Evolutionary conservation across 1,284 basidiomycete species (phyloP).

Genomic region (Farysia itapuensis): DNA sequence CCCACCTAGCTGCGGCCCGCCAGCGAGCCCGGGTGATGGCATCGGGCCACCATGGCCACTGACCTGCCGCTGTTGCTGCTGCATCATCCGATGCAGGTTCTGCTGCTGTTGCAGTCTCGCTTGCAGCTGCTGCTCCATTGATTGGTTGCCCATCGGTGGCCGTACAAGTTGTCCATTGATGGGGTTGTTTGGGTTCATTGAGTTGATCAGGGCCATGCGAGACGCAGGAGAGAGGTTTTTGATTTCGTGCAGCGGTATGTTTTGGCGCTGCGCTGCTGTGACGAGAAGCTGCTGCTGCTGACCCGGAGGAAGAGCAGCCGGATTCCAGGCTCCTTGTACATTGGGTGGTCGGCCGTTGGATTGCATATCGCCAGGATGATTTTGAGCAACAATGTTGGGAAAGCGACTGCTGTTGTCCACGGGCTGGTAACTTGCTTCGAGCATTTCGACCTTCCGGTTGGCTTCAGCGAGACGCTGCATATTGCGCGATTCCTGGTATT

Average conservation of each 20-base stretch:
- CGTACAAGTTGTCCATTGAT: slow-evolving; percentile 29
- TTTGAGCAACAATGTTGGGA: slow-evolving; percentile 35
- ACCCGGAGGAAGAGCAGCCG: slow-evolving; percentile 33
- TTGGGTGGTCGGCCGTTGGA: slow-evolving; percentile 14
- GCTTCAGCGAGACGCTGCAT: slow-evolving; percentile 38
- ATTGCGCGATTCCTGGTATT: slow-evolving; percentile 48
- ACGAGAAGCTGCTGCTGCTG: slow-evolving; percentile 55
- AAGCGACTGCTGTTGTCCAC: slow-evolving; percentile 29
- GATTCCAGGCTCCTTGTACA: slow-evolving; percentile 28
- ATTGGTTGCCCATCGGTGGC: slow-evolving; percentile 26
- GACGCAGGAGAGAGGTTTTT: slow-evolving; percentile 50
- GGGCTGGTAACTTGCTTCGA: slow-evolving; percentile 31
- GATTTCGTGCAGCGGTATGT: slow-evolving; percentile 53
- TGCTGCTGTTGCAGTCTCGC: slow-evolving; percentile 47
- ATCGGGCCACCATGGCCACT: slow-evolving; percentile 5
- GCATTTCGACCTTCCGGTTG: slow-evolving; percentile 30
- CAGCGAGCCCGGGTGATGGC: slow-evolving; percentile 10
- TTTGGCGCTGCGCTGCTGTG: slow-evolving; percentile 47
- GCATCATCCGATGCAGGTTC: slow-evolving; percentile 40
- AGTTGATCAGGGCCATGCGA: slow-evolving; percentile 46
- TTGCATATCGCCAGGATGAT: slow-evolving; percentile 10
- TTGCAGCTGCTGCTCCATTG: slow-evolving; percentile 45
- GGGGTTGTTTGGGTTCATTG: slow-evolving; percentile 41
- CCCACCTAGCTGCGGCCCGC: slow-evolving; percentile 15
- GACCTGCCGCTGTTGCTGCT: slow-evolving; percentile 40